These are phyloP conservation scores for Puccinia hordei DNA, from an alignment of 1,284 basidiomycete species.

Conservation along the genomic window DNA sequence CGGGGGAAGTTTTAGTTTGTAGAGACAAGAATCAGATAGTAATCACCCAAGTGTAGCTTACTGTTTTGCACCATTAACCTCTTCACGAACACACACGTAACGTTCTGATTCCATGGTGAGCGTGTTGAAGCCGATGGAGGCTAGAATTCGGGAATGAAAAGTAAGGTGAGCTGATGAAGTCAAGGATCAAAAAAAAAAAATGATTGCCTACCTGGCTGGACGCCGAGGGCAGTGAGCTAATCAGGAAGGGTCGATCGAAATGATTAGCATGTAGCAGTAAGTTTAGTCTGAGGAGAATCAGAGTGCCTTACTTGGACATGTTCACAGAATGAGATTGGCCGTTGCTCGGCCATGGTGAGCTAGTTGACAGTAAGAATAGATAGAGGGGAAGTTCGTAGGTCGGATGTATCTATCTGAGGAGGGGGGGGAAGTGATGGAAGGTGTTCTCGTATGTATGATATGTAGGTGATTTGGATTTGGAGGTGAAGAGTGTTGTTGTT, in stretches of 20 bases:
- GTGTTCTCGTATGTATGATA: no score
- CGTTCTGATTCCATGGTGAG: conserved; percentile 94
- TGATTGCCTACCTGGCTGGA: conserved; percentile 70
- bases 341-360: conserved; percentile 44
- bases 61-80: conserved; percentile 85
- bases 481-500: no score
- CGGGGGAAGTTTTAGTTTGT: conserved; percentile 3
- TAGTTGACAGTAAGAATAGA: neutral
- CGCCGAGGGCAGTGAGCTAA: conserved; percentile 91
- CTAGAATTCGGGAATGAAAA: conserved; percentile 55
- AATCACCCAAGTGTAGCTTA: neutral
- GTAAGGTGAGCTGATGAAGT: neutral
- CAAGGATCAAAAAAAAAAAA: neutral
- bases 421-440: no score
- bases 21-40: neutral
- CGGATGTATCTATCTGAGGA: no score
- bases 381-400: no score
- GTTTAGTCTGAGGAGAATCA: neutral
- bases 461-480: no score
- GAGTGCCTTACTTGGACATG: conserved; percentile 60
- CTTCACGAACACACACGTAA: conserved; percentile 91
- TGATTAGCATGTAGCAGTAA: neutral
- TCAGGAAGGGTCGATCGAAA: conserved; percentile 31
- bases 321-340: conserved; percentile 61
- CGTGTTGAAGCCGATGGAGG: conserved; percentile 95